Conservation (phyloP, 768 basidiomycete species). For the Auriscalpium vulgare region DNA sequence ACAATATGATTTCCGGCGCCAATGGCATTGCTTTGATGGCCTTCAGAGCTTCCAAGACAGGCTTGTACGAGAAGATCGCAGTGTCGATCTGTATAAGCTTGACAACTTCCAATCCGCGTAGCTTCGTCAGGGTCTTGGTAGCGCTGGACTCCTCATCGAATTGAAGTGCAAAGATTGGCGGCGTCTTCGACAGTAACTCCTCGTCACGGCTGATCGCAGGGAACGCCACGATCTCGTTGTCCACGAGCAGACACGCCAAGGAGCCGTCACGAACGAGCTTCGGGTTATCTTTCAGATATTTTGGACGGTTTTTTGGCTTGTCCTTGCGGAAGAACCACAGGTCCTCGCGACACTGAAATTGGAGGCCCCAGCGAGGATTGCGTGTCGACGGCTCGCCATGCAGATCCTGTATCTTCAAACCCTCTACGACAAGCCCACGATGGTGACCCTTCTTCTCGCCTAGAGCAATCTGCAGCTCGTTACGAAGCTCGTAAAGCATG, state of each 20-base stretch:
- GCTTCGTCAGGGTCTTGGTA: constrained; percentile 29
- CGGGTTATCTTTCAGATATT: constrained; percentile 29
- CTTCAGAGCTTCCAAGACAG: constrained; percentile 52
- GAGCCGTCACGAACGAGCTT: constrained; percentile 48
- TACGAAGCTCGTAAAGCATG: constrained; percentile 49
- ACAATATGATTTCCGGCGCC: constrained; percentile 43
- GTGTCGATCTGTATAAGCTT: constrained; percentile 52
- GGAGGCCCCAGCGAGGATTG: constrained; percentile 32
- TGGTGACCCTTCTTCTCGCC: constrained; percentile 31
- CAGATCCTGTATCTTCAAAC: constrained; percentile 29
- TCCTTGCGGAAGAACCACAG: constrained; percentile 16
- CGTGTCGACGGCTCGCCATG: constrained; percentile 26
- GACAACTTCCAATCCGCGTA: constrained; percentile 30
- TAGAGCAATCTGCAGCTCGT: constrained; percentile 40
- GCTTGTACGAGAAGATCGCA: constrained; percentile 55
- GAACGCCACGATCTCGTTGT: constrained; percentile 42
- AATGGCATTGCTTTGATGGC: constrained; percentile 37
- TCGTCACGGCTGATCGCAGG: constrained; percentile 49
- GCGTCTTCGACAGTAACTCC: constrained; percentile 36
- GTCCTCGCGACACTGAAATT: constrained; percentile 27
- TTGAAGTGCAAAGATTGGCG: constrained; percentile 46
- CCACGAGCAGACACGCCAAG: constrained; percentile 42
- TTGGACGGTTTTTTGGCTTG: constrained; percentile 29
- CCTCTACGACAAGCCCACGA: constrained; percentile 32
- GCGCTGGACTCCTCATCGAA: constrained; percentile 36